Conservation (phyloP, 768 basidiomycete species). For the Omphalotus guepiniiformis region DNA sequence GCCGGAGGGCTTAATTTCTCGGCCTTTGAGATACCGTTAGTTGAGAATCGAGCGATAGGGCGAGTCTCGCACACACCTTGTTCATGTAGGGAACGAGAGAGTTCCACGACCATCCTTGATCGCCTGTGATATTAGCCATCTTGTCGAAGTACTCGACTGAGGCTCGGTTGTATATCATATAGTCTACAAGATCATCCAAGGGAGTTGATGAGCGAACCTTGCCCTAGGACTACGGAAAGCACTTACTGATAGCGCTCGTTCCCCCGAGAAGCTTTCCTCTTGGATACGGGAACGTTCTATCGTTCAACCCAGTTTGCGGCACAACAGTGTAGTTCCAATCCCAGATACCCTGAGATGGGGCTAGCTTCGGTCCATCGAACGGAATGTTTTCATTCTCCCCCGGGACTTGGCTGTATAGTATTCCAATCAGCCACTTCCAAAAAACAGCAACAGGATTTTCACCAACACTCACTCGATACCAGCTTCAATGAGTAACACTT, state of each 20-base stretch:
- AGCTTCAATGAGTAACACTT: constrained; percentile 20
- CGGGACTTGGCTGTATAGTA: background rate
- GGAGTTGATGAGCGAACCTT: background rate
- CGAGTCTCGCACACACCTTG: constrained; percentile 18
- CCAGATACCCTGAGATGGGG: constrained; percentile 17
- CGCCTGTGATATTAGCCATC: constrained; percentile 26
- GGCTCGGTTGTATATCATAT: constrained; percentile 29
- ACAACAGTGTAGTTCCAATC: constrained; percentile 29
- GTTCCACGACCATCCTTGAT: constrained; percentile 33
- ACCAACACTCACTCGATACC: no score
- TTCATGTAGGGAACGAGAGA: constrained; percentile 25
- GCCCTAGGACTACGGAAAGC: background rate
- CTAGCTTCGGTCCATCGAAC: constrained; percentile 7
- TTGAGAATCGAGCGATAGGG: background rate
- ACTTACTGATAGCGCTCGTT: constrained; percentile 25
- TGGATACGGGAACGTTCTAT: constrained; percentile 19
- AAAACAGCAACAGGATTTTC: background rate
- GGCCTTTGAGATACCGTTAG: constrained; percentile 22
- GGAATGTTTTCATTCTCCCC: constrained; percentile 6
- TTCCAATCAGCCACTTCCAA: background rate
- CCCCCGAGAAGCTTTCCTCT: constrained; percentile 28
- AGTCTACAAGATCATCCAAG: constrained; percentile 13
- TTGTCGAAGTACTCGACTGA: constrained; percentile 28
- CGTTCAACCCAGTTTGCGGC: constrained; percentile 21
- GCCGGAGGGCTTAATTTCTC: constrained; percentile 32